Conservation (phyloP, 306 rosid genomes). For the Sesbania bispinosa region DNA sequence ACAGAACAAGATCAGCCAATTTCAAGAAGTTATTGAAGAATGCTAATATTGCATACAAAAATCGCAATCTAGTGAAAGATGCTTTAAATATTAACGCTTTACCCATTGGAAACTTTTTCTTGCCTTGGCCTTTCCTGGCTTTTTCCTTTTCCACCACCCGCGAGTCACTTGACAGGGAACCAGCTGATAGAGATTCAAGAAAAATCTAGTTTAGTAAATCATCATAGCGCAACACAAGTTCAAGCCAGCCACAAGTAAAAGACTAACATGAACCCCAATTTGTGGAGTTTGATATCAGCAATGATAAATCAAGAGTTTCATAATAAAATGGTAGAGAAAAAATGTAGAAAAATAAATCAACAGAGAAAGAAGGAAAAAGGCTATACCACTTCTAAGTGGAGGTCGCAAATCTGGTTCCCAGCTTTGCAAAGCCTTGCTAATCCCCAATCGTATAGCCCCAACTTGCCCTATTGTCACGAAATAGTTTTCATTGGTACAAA, state of each 20-base stretch:
- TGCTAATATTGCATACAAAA: constrained; percentile 28
- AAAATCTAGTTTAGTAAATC: constrained; percentile 22
- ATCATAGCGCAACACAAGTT: not conserved
- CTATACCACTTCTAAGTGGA: constrained; percentile 62
- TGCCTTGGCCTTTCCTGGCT: constrained; percentile 97
- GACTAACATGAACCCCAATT: no score
- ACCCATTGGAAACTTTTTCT: constrained; percentile 99
- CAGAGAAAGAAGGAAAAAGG: not conserved
- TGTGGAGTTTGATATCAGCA: not conserved
- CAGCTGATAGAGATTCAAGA: constrained; percentile 52
- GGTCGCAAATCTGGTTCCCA: constrained; percentile 98
- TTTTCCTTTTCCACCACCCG: constrained; percentile 96
- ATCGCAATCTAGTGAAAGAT: not conserved
- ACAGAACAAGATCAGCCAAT: constrained; percentile 11
- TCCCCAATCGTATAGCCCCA: constrained; percentile 87
- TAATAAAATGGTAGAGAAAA: not conserved
- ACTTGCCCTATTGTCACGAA: constrained; percentile 73
- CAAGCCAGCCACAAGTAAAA: not conserved
- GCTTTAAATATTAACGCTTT: constrained; percentile 57
- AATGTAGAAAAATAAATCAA: not conserved
- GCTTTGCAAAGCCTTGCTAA: constrained; percentile 92
- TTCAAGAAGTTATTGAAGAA: constrained; percentile 30
- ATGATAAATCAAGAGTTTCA: not conserved
- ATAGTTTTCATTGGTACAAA: not conserved
- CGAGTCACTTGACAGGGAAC: constrained; percentile 89